Evolutionary conservation across 106 monocot species (phyloP).

Genomic region (Agapanthus africanus): DNA sequence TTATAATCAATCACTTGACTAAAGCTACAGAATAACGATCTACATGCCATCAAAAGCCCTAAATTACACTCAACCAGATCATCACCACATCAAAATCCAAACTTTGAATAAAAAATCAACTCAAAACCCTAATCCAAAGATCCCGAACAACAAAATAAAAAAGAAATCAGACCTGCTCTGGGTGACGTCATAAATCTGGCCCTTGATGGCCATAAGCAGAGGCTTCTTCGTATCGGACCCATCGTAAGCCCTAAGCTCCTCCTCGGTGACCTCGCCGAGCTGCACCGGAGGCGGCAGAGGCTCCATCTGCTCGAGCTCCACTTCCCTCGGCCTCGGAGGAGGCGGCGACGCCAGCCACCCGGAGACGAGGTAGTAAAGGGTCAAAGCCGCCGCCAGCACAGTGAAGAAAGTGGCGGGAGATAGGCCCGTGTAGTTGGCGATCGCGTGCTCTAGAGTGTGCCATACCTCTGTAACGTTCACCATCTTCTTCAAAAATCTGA

Average conservation of each 20-base stretch:
- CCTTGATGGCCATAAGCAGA: conserved; percentile 73
- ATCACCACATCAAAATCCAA: neutral
- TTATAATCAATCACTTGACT: too few relatives aligned
- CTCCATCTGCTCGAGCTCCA: conserved; percentile 30
- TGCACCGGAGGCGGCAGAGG: conserved; percentile 67
- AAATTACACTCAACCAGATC: neutral
- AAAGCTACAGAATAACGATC: neutral
- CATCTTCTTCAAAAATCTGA: too few relatives aligned
- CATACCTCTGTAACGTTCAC: too few relatives aligned
- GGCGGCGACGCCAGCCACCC: conserved; percentile 26
- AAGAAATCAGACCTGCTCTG: conserved; percentile 51
- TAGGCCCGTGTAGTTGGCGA: conserved; percentile 55
- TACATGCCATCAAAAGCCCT: neutral
- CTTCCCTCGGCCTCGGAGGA: conserved; percentile 14
- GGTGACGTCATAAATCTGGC: conserved; percentile 71
- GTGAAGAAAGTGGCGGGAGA: conserved; percentile 54
- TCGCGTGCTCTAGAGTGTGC: conserved; percentile 45
- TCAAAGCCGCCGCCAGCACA: conserved; percentile 35
- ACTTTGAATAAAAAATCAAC: too few relatives aligned
- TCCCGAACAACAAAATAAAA: neutral
- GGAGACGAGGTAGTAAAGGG: conserved; percentile 44
- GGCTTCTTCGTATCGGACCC: conserved; percentile 59
- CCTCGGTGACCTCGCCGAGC: conserved; percentile 64
- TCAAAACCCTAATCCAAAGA: too few relatives aligned
- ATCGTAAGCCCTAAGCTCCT: conserved; percentile 61